Percentiles rank a stretch among this genome's conserved stretches.
Conservation (phyloP, 2,329 filamentous ascomycete species). For the Aspergillus calidoustus region DNA sequence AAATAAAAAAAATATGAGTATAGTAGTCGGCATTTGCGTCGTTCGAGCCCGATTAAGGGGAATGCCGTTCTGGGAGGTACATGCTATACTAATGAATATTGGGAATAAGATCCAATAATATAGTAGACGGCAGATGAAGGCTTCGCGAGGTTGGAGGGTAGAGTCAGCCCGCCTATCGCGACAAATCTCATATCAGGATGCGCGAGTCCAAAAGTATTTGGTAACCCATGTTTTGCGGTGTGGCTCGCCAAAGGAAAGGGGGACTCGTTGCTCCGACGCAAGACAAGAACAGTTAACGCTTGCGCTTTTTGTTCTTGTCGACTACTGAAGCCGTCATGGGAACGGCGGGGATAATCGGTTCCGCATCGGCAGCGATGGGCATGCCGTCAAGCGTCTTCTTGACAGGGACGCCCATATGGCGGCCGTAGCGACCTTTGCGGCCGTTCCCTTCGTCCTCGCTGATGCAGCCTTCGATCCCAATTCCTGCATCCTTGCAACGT, state of each 20-base stretch:
- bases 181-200: slow-evolving; percentile 1
- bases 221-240: background rate
- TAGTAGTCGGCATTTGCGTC: background rate
- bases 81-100: slow-evolving; percentile 12
- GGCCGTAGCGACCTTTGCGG: slow-evolving; percentile 86
- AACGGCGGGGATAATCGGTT: slow-evolving; percentile 30
- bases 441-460: slow-evolving; percentile 98
- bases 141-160: slow-evolving; percentile 10
- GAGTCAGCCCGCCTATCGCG: slow-evolving; percentile 16
- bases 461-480: slow-evolving; percentile 90
- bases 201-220: background rate
- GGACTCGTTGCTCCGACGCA: background rate
- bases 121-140: slow-evolving; percentile 19
- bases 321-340: slow-evolving; percentile 39
- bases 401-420: slow-evolving; percentile 70
- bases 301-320: slow-evolving; percentile 72
- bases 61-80: background rate
- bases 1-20: slow-evolving; percentile 1
- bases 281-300: slow-evolving; percentile 53
- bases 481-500: slow-evolving; percentile 92
- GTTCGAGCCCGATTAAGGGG: slow-evolving; percentile 4
- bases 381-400: slow-evolving; percentile 57
- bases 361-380: slow-evolving; percentile 29
- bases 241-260: background rate
- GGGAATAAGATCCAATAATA: slow-evolving; percentile 9